These are phyloP conservation scores for Fusarium camptoceras DNA, from an alignment of 2,329 filamentous ascomycete species.

Conservation along the genomic window DNA sequence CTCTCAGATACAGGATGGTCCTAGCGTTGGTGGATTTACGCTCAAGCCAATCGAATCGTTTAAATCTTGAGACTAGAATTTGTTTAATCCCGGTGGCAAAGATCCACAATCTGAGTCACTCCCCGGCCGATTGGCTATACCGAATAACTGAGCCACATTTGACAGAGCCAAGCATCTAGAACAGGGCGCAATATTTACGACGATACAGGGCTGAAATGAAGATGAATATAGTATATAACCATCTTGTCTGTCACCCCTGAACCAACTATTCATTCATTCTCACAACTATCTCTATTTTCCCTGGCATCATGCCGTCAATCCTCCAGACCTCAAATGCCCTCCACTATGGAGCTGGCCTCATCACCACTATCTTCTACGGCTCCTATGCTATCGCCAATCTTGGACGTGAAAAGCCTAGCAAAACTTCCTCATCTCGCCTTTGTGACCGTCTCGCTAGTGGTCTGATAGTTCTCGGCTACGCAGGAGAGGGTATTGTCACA, in stretches of 20 bases:
- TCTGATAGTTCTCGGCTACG: slow-evolving; percentile 12
- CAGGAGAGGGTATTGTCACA: neutral
- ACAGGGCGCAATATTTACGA: neutral
- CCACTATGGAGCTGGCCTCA: slow-evolving; percentile 26
- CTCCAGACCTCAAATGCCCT: slow-evolving; percentile 14
- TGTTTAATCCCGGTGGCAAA: slow-evolving; percentile 5
- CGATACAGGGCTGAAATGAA: slow-evolving; percentile 9
- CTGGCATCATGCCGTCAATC: slow-evolving; percentile 15
- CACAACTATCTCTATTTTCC: neutral
- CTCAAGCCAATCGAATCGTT: neutral
- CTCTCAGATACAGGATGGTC: neutral
- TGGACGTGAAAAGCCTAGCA: neutral
- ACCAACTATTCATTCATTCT: neutral
- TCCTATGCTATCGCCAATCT: neutral
- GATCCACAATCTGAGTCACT: slow-evolving; percentile 12
- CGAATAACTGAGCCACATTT: slow-evolving; percentile 9
- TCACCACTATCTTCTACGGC: neutral
- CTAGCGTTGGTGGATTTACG: slow-evolving; percentile 6
- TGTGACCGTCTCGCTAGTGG: neutral
- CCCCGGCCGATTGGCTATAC: slow-evolving; percentile 10
- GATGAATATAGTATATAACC: slow-evolving; percentile 11
- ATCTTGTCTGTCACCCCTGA: neutral
- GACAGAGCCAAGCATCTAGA: neutral
- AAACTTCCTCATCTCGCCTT: neutral
- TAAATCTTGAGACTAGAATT: neutral